Base-by-base conservation (phyloP, 345 rosid genomes). In the Firmiana major region DNA sequence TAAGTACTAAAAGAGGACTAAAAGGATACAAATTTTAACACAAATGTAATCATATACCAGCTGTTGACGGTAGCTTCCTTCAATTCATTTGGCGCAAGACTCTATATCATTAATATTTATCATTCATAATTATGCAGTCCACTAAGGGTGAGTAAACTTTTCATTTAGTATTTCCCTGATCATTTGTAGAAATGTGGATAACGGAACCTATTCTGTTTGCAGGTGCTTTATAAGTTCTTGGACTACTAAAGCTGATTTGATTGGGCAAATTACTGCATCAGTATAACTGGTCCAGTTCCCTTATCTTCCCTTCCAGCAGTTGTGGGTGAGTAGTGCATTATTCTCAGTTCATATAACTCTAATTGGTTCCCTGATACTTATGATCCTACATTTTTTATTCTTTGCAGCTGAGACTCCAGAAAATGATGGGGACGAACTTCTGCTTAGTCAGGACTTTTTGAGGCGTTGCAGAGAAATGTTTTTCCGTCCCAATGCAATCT, bases 221-320 rank as follows among this genome's bases (percentile, higher is more conserved):
- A 92, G 97, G 97, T 90, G 70, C 76, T 95, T 60, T 84, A 84
- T 42, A 89, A 75, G 81, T 95, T 95, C 80, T 75, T 95, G 87
- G 91, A 90, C 48, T 95, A 88, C 84, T 93, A 87, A 78, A 79
- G 94, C 88, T 86, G 87, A 79, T 90, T 95, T 87, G 92, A 95
- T 65, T 93, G 98, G 97, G 90, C 83, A 49, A 91, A 82, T 78
- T 84, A 78, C 76, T 90, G 91, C 74, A 62, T 90, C 64, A 87
- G 84, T 81, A 77, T 89, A 62, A 85, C 62, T 64, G 99, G 97
- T 28, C 97, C 92, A n/a, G 83, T 93, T 45, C 77, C 89, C 43
- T 76, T 85, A 70, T 83, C 92, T 75, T 85, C 85, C 24, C 90
- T 89, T 77, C 87, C 94, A 24, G 85, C 85, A 10, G 69, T 81